A percentile compares a stretch with the other conserved stretches of the same genome.
Conservation (phyloP, 257 asterid genomes). For the Solanum paucissectum region DNA sequence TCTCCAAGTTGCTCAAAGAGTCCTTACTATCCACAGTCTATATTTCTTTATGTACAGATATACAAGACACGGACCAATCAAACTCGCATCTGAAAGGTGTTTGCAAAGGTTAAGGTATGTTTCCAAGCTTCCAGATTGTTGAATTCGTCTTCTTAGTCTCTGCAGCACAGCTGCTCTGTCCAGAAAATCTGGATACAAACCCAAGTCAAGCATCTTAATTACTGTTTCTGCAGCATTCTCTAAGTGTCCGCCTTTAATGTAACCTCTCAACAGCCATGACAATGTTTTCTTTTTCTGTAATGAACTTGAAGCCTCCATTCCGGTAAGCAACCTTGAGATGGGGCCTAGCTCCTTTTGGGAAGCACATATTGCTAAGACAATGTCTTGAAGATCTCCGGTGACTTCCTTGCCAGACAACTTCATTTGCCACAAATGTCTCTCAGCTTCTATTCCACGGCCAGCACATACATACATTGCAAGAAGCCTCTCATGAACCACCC, state of each 20-base stretch:
- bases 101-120: conserved; percentile 62
- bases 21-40: conserved; percentile 70
- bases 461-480: conserved; percentile 87
- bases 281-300: conserved; percentile 50
- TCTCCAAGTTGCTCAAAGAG: conserved; percentile 37
- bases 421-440: conserved; percentile 85
- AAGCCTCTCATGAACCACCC: conserved; percentile 71
- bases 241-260: conserved; percentile 87
- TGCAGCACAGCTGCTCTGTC: conserved; percentile 79
- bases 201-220: conserved; percentile 63
- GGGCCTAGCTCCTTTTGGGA: conserved; percentile 56
- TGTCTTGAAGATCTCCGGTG: conserved; percentile 60
- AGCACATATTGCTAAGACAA: conserved; percentile 93
- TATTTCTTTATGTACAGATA: conserved; percentile 63
- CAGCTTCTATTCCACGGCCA: conserved; percentile 77
- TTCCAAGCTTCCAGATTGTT: conserved; percentile 41
- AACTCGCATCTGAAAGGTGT: conserved; percentile 58
- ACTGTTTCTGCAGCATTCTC: conserved; percentile 71
- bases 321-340: conserved; percentile 50
- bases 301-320: conserved; percentile 48
- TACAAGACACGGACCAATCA: conserved; percentile 63
- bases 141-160: conserved; percentile 64
- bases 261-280: conserved; percentile 88
- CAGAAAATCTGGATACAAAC: conserved; percentile 54
- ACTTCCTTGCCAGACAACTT: conserved; percentile 65